Percentiles rank a stretch among this genome's conserved stretches.
phyloP scores from a whole-genome alignment of 2,329 filamentous ascomycete species.

The Alternaria sp. region DNA sequence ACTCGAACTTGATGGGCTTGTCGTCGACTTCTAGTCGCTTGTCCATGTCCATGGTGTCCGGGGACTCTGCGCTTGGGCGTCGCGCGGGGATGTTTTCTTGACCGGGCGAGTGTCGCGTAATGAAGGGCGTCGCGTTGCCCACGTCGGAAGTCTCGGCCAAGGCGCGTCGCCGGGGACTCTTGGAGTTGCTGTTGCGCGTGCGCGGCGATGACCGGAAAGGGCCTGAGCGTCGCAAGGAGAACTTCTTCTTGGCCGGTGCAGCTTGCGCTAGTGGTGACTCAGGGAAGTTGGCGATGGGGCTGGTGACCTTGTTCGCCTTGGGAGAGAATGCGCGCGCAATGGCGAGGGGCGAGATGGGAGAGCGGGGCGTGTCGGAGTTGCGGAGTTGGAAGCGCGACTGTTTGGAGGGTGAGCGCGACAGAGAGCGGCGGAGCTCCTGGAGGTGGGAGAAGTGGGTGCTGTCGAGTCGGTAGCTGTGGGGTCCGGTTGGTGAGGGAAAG shows the following conservation, averaged over 20 bases:
- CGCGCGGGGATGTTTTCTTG: constrained; percentile 53
- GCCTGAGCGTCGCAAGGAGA: constrained; percentile 56
- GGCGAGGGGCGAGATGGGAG: constrained; percentile 53
- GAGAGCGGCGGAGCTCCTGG: constrained; percentile 81
- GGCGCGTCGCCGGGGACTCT: constrained; percentile 76
- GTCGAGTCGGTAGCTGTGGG: constrained; percentile 79
- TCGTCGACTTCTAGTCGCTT: constrained; percentile 53
- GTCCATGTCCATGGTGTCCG: constrained; percentile 45
- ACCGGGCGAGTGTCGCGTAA: constrained; percentile 55
- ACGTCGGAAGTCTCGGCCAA: constrained; percentile 73
- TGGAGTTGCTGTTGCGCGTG: constrained; percentile 69
- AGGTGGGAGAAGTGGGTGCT: constrained; percentile 73
- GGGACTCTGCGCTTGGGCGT: constrained; percentile 35
- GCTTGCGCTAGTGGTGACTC: constrained; percentile 65
- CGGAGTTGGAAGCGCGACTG: constrained; percentile 71
- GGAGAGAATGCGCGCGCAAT: constrained; percentile 56
- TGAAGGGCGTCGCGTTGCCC: constrained; percentile 69
- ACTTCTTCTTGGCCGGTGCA: constrained; percentile 66
- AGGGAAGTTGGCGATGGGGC: constrained; percentile 58
- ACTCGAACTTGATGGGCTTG: constrained; percentile 57
- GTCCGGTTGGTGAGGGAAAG: constrained; percentile 77
- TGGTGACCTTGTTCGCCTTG: constrained; percentile 54
- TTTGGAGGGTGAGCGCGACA: constrained; percentile 94
- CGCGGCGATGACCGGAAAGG: constrained; percentile 65
- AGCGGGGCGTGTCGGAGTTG: constrained; percentile 51